Conservation (phyloP, 2,329 filamentous ascomycete species). For the Cladosporium sp. region DNA sequence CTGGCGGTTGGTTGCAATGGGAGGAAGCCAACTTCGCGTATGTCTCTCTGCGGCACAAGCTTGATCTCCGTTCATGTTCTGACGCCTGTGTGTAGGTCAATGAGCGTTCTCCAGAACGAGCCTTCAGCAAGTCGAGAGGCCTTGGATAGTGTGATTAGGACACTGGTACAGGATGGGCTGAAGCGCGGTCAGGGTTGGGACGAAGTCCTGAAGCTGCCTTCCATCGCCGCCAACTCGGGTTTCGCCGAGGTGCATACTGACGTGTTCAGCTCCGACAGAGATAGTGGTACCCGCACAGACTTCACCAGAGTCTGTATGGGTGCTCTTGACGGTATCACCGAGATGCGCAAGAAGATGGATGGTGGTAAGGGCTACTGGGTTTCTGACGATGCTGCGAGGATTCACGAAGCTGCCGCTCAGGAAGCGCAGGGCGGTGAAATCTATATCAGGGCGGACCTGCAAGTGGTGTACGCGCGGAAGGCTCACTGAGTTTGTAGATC, state of each 20-base stretch:
- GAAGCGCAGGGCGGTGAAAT: conserved; percentile 12
- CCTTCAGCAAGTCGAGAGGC: not conserved
- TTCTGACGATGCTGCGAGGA: not conserved
- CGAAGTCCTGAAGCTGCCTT: not conserved
- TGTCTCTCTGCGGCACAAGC: too few relatives aligned
- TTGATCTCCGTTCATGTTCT: not conserved
- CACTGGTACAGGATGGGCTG: not conserved
- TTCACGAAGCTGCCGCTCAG: not conserved
- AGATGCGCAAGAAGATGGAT: not conserved
- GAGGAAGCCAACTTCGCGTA: conserved; percentile 17
- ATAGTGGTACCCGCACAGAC: conserved; percentile 10
- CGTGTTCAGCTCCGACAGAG: conserved; percentile 18
- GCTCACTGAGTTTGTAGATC: not conserved
- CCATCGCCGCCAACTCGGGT: not conserved
- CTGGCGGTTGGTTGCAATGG: conserved; percentile 23
- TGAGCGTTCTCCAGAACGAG: not conserved
- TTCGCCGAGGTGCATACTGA: conserved; percentile 15
- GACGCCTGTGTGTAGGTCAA: not conserved
- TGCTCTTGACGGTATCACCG: not conserved
- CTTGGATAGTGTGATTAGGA: not conserved
- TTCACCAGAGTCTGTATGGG: not conserved
- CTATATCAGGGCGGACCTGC: conserved; percentile 16
- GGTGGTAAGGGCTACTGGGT: not conserved
- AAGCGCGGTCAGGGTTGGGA: not conserved
- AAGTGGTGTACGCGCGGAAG: conserved; percentile 13